Conservation (phyloP, 257 asterid genomes). For the Scutellaria galericulata region DNA sequence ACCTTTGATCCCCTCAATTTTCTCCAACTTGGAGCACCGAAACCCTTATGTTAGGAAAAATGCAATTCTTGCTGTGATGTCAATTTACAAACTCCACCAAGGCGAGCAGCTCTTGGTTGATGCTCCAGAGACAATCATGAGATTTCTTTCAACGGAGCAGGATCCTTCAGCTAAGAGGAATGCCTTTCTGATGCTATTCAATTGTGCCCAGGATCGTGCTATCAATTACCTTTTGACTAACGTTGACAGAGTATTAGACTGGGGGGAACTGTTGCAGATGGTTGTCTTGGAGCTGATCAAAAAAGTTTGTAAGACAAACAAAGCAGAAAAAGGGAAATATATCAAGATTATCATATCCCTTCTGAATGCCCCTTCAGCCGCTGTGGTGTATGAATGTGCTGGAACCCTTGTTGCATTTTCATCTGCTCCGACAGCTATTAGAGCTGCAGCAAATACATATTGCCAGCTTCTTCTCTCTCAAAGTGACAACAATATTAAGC, state of each 20-base stretch:
- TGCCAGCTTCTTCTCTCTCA: constrained; percentile 95
- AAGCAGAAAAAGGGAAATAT: constrained; percentile 92
- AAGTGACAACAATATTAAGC: constrained; percentile 96
- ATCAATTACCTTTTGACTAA: constrained; percentile 77
- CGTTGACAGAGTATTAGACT: constrained; percentile 76
- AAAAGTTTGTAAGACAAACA: constrained; percentile 94
- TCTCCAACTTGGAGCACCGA: constrained; percentile 91
- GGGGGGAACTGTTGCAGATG: constrained; percentile 98
- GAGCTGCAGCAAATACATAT: constrained; percentile 96
- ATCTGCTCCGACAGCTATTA: constrained; percentile 95
- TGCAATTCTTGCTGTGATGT: constrained; percentile 95
- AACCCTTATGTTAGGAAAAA: constrained; percentile 85
- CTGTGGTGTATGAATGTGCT: constrained; percentile 94
- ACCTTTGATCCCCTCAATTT: constrained; percentile 90
- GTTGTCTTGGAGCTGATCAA: constrained; percentile 89
- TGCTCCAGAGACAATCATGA: constrained; percentile 96
- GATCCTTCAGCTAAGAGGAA: constrained; percentile 90
- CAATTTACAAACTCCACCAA: constrained; percentile 88
- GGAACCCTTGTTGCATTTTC: constrained; percentile 96
- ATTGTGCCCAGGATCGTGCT: constrained; percentile 95
- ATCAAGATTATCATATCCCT: constrained; percentile 86
- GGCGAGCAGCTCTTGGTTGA: constrained; percentile 95
- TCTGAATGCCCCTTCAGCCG: constrained; percentile 86
- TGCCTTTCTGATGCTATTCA: constrained; percentile 96
- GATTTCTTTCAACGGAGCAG: constrained; percentile 77